Percentiles rank a stretch among this genome's conserved stretches.
Conservation (phyloP, 805 yeast genomes). For the Sugiyamaella boreocaroliniensis region DNA sequence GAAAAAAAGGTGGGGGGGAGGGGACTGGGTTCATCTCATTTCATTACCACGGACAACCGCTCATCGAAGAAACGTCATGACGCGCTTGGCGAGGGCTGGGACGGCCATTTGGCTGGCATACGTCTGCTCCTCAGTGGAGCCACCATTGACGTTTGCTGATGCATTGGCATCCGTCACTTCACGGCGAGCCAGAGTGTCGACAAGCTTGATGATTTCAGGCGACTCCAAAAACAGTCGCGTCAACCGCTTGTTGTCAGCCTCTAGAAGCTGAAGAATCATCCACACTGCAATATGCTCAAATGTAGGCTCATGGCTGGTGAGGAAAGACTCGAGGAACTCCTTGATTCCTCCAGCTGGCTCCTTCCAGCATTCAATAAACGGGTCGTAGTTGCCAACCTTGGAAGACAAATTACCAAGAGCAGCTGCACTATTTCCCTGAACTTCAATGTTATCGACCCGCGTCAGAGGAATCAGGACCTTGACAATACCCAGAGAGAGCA, state of each 20-base stretch:
- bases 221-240: slow-evolving; percentile 27
- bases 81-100: slow-evolving; percentile 32
- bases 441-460: slow-evolving; percentile 80
- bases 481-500: slow-evolving; percentile 75
- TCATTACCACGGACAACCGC: background rate
- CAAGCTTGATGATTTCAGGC: slow-evolving; percentile 29
- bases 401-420: slow-evolving; percentile 95
- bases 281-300: slow-evolving; percentile 97
- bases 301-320: slow-evolving; percentile 79
- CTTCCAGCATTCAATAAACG: slow-evolving; percentile 72
- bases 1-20: no score
- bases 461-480: slow-evolving; percentile 91
- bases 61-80: slow-evolving; percentile 13
- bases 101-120: slow-evolving; percentile 32
- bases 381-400: slow-evolving; percentile 74
- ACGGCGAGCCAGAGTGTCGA: slow-evolving; percentile 30
- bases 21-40: background rate
- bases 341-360: slow-evolving; percentile 77
- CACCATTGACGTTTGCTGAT: slow-evolving; percentile 1
- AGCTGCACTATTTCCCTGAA: slow-evolving; percentile 97
- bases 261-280: slow-evolving; percentile 90
- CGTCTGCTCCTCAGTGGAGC: slow-evolving; percentile 21
- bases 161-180: slow-evolving; percentile 18
- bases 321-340: slow-evolving; percentile 74
- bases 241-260: slow-evolving; percentile 67